Base-by-base conservation (phyloP, 495 filamentous ascomycete genomes). In the Aspergillus sclerotioniger region DNA sequence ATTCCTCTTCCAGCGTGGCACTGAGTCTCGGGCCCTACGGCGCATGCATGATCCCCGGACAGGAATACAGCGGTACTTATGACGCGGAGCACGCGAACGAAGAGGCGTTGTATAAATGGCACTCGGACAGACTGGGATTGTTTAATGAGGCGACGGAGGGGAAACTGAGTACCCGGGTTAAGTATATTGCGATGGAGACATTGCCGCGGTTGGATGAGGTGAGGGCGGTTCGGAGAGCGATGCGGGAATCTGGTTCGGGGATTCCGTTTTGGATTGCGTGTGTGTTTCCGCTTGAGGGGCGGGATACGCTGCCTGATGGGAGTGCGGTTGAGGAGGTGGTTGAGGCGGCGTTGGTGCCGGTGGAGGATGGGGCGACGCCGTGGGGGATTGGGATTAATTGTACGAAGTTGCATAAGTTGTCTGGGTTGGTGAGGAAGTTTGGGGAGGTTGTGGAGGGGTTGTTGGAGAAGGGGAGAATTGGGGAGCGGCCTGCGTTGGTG, bases 311-410 rank as follows among this genome's bases (percentile, higher is more conserved):
- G 58, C 66, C 83, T 6, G 70, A 72, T 63, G 72, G 67, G 55
- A 70, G 59, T 48, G 61, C 32, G 28, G 64, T 70, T 33, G 65
- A 55, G 57, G 48, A 20, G 65, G 57, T 63, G 65, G 65, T 70
- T 70, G 20, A 35, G 62, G 69, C 73, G 41, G 72, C 72, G 16
- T 73, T 59, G 58, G 47, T 15, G 48, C 53, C 2, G 12, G 53
- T 15, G 1, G 33, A 50, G 44, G 39, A 3, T 65, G 25, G 3
- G 46, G 66, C 62, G 7, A 53, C 66, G 4, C 85, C 86, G 0
- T 85, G 81, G 81, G 85, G 82, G 0, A 77, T 89, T 46, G 86
- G 86, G 0, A 77, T 88, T 55, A 89, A 89, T 65, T 89, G 86
- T 66, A 88, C 85, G 3, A 82, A 80, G 59, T 68, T 86, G 53